Conservation (phyloP, 1,284 basidiomycete genomes). For the Boletus smithii region DNA sequence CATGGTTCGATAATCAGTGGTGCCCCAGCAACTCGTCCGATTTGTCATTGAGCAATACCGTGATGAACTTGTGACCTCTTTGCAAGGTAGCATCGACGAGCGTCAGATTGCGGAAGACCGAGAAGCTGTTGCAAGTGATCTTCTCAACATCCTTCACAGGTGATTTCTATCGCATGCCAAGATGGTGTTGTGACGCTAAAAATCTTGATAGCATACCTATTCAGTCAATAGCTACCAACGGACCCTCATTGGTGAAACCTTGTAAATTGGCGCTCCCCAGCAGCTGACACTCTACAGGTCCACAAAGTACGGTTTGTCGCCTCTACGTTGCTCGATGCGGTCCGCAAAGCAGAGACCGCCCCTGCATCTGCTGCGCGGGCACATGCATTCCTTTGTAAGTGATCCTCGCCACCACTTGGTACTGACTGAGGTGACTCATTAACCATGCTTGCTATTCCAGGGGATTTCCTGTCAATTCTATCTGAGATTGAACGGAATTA, state of each 20-base stretch:
- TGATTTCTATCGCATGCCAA: constrained; percentile 22
- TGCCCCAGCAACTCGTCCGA: constrained; percentile 78
- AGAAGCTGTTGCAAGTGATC: constrained; percentile 74
- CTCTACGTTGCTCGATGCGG: constrained; percentile 81
- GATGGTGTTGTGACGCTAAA: constrained; percentile 1
- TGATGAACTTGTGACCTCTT: constrained; percentile 69
- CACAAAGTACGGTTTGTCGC: constrained; percentile 89
- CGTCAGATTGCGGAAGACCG: constrained; percentile 64
- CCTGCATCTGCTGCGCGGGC: constrained; percentile 73
- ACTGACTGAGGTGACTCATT: constrained; percentile 7
- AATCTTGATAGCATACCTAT: constrained; percentile 70
- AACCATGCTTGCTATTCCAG: constrained; percentile 37
- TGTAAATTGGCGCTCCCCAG: background rate
- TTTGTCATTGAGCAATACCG: constrained; percentile 88
- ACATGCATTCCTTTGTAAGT: constrained; percentile 74
- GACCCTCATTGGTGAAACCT: constrained; percentile 63
- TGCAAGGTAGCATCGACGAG: constrained; percentile 65
- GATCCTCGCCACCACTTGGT: constrained; percentile 1
- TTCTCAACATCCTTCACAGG: constrained; percentile 81
- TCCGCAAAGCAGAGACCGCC: constrained; percentile 73
- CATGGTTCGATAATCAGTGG: constrained; percentile 1
- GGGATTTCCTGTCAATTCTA: constrained; percentile 86
- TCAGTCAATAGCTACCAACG: constrained; percentile 87
- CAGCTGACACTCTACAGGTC: constrained; percentile 43
- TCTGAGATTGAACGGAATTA: constrained; percentile 87